A percentile compares a stretch with the other conserved stretches of the same genome.
These are phyloP conservation scores for Domatiomyces catenatus DNA, from an alignment of 2,329 filamentous ascomycete genomes.

Conservation along the genomic window DNA sequence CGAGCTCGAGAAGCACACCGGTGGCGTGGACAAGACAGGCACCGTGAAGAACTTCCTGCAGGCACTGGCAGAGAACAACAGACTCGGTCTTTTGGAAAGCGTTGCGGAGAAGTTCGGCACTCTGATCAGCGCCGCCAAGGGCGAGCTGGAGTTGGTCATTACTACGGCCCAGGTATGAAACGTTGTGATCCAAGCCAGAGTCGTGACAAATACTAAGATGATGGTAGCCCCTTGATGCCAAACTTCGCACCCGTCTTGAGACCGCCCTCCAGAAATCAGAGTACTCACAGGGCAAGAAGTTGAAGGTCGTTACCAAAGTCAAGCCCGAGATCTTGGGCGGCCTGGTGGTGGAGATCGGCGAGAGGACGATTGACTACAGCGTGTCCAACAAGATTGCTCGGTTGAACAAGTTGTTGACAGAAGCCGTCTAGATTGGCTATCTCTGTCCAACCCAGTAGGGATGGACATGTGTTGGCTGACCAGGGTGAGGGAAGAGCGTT, in stretches of 20 bases:
- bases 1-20: conserved; percentile 75
- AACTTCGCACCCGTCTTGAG: conserved; percentile 75
- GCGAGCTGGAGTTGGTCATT: conserved; percentile 85
- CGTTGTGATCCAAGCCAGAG: not conserved
- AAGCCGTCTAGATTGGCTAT: conserved; percentile 59
- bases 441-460: not conserved
- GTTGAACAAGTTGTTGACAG: conserved; percentile 98
- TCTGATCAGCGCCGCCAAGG: conserved; percentile 75
- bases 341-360: conserved; percentile 87
- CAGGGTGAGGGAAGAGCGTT: not conserved
- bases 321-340: conserved; percentile 91
- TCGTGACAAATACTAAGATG: conserved; percentile 3
- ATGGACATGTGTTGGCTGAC: not conserved
- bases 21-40: conserved; percentile 51
- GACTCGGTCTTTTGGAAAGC: conserved; percentile 64
- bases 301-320: conserved; percentile 92
- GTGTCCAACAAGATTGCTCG: conserved; percentile 88
- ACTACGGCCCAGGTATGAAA: conserved; percentile 70
- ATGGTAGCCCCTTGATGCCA: conserved; percentile 64
- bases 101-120: conserved; percentile 75
- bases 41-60: conserved; percentile 87
- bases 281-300: conserved; percentile 86
- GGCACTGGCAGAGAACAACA: conserved; percentile 91
- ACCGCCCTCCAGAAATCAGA: conserved; percentile 73
- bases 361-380: conserved; percentile 94